These are phyloP conservation scores for Raphidocelis subcapitata DNA, from an alignment of 139 green algal genomes.

Conservation along the genomic window DNA sequence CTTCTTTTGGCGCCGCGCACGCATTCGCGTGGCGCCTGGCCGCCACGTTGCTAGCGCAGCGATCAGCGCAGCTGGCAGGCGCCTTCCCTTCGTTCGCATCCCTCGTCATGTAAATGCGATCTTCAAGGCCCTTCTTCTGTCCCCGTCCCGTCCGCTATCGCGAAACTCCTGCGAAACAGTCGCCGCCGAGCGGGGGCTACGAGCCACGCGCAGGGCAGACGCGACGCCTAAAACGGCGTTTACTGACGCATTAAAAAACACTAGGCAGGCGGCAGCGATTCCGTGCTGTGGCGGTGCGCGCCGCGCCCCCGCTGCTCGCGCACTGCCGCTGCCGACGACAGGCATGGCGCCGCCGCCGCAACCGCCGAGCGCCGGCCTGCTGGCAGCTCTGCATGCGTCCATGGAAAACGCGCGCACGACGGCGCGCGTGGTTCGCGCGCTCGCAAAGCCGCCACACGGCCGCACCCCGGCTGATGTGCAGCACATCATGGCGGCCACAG, in stretches of 20 bases:
- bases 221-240: not conserved
- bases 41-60: too few relatives aligned
- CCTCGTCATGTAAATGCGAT: too few relatives aligned
- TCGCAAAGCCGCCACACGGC: constrained; percentile 27
- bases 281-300: not conserved
- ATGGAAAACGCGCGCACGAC: constrained; percentile 37
- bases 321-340: not conserved
- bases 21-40: too few relatives aligned
- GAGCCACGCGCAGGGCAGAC: not conserved
- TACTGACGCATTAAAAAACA: not conserved
- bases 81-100: too few relatives aligned
- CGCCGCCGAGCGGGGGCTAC: too few relatives aligned
- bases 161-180: too few relatives aligned
- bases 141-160: too few relatives aligned
- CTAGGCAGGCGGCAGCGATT: not conserved
- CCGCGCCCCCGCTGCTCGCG: not conserved
- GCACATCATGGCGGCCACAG: constrained; percentile 26
- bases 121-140: too few relatives aligned
- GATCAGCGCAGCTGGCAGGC: too few relatives aligned
- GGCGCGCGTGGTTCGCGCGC: constrained; percentile 15
- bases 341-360: not conserved
- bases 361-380: not conserved
- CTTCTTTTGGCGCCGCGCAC: too few relatives aligned
- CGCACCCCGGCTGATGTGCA: constrained; percentile 31
- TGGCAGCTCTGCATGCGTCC: constrained; percentile 33